phyloP scores from a whole-genome alignment of 2,329 filamentous ascomycete genomes.

The Zasmidium cellare region DNA sequence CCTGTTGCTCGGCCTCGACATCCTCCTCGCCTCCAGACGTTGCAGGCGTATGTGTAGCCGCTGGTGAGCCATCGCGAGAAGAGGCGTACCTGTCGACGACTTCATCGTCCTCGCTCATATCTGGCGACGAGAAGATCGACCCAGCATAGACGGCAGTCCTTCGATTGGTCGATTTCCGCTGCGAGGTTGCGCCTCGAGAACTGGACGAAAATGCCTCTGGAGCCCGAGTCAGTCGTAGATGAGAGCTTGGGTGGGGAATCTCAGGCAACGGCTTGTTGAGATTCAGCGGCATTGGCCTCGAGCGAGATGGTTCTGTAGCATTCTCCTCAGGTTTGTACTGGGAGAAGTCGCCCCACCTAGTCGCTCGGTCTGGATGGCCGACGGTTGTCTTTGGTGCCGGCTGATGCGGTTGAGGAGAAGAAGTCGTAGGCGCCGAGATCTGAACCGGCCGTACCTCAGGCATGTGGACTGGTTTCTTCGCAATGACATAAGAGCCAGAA shows the following conservation, averaged over 20 bases:
- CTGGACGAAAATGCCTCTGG: neutral
- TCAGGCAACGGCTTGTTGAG: neutral
- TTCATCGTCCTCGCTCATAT: neutral
- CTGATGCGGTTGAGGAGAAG: neutral
- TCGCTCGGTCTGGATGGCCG: neutral
- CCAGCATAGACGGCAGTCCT: neutral
- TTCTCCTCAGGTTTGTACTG: neutral
- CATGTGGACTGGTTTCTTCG: neutral
- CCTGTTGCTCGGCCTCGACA: neutral
- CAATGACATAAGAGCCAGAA: no score
- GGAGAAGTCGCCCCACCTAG: neutral
- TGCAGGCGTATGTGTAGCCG: neutral
- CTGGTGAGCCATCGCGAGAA: neutral
- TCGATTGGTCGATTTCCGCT: neutral
- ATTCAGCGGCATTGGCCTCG: neutral
- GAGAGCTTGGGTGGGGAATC: neutral
- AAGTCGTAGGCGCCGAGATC: neutral
- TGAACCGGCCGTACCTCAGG: neutral
- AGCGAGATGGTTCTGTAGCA: neutral
- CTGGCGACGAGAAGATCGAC: neutral
- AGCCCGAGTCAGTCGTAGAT: neutral
- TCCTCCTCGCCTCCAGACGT: neutral
- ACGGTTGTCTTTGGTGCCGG: neutral
- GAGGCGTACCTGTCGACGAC: neutral
- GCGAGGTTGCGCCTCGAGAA: neutral